Percentiles rank a stretch among this genome's conserved stretches.
phyloP scores from a whole-genome alignment of 164 flowering plant species.

The Houttuynia cordata region DNA sequence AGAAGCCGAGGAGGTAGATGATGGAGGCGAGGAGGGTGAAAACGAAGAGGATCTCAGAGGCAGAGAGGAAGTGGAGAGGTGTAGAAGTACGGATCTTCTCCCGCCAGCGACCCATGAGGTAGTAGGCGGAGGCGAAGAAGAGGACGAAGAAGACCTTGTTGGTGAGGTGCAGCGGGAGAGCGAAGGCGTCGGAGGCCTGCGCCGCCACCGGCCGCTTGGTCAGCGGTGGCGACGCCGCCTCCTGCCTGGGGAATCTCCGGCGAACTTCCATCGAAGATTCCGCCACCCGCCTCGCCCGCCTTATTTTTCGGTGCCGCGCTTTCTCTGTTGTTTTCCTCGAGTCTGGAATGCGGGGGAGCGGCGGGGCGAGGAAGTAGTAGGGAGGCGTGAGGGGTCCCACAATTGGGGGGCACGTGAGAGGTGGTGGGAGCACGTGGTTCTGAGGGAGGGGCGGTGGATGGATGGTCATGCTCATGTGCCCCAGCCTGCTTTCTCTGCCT shows the following conservation, averaged over 20 bases:
- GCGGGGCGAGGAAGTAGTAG: too few relatives aligned
- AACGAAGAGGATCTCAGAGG: conserved; percentile 49
- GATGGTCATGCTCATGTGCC: too few relatives aligned
- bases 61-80: conserved; percentile 64
- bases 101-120: conserved; percentile 66
- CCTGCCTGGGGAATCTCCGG: conserved; percentile 14
- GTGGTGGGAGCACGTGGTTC: too few relatives aligned
- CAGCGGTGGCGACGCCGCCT: conserved; percentile 1
- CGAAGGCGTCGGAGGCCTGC: conserved; percentile 54
- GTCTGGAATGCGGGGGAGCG: too few relatives aligned
- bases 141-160: conserved; percentile 67
- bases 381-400: too few relatives aligned
- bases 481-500: too few relatives aligned
- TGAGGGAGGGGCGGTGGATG: too few relatives aligned
- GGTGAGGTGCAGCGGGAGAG: conserved; percentile 55
- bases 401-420: too few relatives aligned
- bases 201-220: conserved; percentile 1
- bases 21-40: conserved; percentile 59
- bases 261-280: conserved; percentile 25
- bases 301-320: too few relatives aligned
- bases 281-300: too few relatives aligned
- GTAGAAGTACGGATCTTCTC: conserved; percentile 63
- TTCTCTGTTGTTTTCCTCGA: too few relatives aligned
- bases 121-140: conserved; percentile 68
- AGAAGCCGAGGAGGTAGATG: conserved; percentile 68